A percentile compares a stretch with the other conserved stretches of the same genome.
phyloP scores from a whole-genome alignment of 352 stramenopile genomes.

The Phytophthora tentaculata region DNA sequence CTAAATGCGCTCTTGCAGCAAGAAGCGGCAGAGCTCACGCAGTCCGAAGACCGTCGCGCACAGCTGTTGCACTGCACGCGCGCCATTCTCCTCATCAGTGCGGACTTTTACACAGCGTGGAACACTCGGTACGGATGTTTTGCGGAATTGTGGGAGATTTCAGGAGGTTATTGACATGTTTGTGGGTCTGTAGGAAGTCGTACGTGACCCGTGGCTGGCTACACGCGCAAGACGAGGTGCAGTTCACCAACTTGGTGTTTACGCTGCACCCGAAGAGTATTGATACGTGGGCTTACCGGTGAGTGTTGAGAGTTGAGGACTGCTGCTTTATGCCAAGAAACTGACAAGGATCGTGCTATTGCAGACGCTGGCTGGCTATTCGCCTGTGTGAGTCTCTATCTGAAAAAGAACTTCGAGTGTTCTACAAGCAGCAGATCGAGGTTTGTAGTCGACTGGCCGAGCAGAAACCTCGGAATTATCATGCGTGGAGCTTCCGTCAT shows the following conservation, averaged over 20 bases:
- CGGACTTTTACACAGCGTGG: constrained; percentile 88
- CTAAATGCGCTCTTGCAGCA: constrained; percentile 43
- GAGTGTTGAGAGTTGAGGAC: neutral
- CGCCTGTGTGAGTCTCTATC: constrained; percentile 32
- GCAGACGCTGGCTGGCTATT: constrained; percentile 62
- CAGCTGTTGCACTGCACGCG: constrained; percentile 63
- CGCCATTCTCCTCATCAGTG: constrained; percentile 74
- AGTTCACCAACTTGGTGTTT: constrained; percentile 79
- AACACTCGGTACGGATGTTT: constrained; percentile 63
- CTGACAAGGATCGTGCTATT: constrained; percentile 14
- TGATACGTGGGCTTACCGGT: constrained; percentile 88
- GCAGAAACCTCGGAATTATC: constrained; percentile 79
- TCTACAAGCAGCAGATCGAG: constrained; percentile 59
- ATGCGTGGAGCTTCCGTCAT: constrained; percentile 87
- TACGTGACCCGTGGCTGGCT: constrained; percentile 55
- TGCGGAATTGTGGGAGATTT: neutral
- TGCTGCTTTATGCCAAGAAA: neutral
- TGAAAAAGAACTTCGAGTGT: constrained; percentile 32
- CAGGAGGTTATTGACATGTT: neutral
- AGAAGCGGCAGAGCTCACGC: constrained; percentile 9
- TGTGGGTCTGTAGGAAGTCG: constrained; percentile 48
- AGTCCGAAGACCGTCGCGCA: constrained; percentile 4
- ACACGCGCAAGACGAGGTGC: constrained; percentile 49
- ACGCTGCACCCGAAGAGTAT: constrained; percentile 86
- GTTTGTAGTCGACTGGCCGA: constrained; percentile 64